Base-by-base conservation (phyloP, 345 rosid species). In the Triadica sebifera region DNA sequence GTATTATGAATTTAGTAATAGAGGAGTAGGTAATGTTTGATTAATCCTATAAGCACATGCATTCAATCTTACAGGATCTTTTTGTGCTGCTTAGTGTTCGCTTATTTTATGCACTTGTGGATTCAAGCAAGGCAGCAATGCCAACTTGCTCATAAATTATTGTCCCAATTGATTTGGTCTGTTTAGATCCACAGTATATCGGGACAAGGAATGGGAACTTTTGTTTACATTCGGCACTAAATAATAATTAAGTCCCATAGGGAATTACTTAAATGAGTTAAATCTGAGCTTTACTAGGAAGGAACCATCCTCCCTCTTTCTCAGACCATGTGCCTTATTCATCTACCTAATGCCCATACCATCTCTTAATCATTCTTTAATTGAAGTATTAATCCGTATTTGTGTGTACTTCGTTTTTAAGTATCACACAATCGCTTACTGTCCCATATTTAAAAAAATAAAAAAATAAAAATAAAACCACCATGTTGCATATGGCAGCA, bases 231-330 rank as follows among this genome's bases (percentile, higher is more conserved):
- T 73, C 3, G 19, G 17, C 5, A 29, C 10, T 8, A 24, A 17
- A 20, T 7, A 10, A 15, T 59, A n/a, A 57, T 19, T 46, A 6
- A 7, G 24, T 9, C 19, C 25, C 34, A 57, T 12, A 13, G 34
- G 49, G 59, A 22, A 65, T 43, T 55, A 68, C 34, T 65, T 51
- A 60, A n/a, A n/a, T n/a, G n/a, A n/a, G n/a, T n/a, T n/a, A n/a
- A 73, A 29, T 29, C 34, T 29, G 34, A 29, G 34, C 34, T 29
- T 29, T 57, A 11, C 29, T 34, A 66, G 1, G 1, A 68, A 78
- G 79, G 90, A 85, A 87, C 78, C 87, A 78, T 80, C 88, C 81
- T 56, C 22, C 65, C 50, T 47, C 74, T 67, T 85, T 78, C 84
- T 58, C 22, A 17, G 29, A 38, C 81, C 86, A 83, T 80, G 88